Evolutionary conservation across 2,329 filamentous ascomycete genomes (phyloP).

Genomic region (Kalmusia sp.): DNA sequence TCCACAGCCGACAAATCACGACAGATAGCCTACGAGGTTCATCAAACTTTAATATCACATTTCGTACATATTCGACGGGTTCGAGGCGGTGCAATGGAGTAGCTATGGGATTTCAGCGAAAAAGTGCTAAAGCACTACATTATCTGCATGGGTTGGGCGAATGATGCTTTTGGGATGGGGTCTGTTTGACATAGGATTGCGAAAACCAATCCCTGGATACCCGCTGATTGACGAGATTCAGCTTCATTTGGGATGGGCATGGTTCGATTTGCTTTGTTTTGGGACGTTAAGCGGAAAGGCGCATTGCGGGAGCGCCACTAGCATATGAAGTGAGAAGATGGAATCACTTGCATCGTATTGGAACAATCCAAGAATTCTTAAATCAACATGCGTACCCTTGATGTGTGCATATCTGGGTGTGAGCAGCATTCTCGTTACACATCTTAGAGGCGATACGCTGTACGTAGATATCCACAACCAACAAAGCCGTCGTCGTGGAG

Average conservation of each 20-base stretch:
- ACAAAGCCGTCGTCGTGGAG: no score
- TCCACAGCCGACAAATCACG: constrained; percentile 33
- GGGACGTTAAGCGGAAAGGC: constrained; percentile 5
- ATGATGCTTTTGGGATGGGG: constrained; percentile 19
- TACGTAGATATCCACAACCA: no score
- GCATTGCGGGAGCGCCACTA: not conserved
- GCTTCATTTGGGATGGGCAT: constrained; percentile 16
- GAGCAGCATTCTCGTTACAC: no score
- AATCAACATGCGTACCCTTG: no score
- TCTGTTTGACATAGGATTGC: constrained; percentile 18
- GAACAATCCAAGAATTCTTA: no score
- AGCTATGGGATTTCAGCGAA: not conserved
- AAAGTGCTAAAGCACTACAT: constrained; percentile 6
- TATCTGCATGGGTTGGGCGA: constrained; percentile 36
- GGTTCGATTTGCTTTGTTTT: constrained; percentile 14
- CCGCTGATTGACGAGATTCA: constrained; percentile 32
- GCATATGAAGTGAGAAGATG: no score
- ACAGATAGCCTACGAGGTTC: constrained; percentile 30
- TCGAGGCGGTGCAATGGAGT: constrained; percentile 14
- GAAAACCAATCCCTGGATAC: constrained; percentile 33
- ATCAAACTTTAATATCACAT: not conserved
- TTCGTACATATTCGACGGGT: constrained; percentile 31
- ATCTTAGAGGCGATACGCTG: no score
- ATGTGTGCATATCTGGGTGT: no score
- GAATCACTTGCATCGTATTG: no score